phyloP scores from a whole-genome alignment of 495 filamentous ascomycete genomes.

The Pyrenula aspistea region DNA sequence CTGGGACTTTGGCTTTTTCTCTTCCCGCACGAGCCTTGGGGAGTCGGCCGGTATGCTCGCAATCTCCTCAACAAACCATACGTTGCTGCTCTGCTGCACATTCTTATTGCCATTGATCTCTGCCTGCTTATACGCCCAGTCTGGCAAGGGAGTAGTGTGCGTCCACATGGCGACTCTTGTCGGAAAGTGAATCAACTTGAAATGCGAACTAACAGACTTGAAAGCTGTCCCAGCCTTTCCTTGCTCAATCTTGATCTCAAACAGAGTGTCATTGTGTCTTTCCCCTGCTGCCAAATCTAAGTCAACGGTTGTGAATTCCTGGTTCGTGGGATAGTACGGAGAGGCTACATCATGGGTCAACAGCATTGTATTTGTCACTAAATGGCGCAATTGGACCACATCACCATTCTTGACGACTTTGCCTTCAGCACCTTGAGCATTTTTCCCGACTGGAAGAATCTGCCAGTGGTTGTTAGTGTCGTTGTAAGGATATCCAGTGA shows the following conservation, averaged over 20 bases:
- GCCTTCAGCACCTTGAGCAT: conserved; percentile 15
- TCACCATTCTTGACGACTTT: conserved; percentile 74
- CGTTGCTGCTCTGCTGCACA: conserved; percentile 73
- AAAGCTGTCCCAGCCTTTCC: conserved; percentile 76
- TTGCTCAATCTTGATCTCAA: conserved; percentile 83
- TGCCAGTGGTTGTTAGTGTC: conserved; percentile 99
- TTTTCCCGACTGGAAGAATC: conserved; percentile 46
- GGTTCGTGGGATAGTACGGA: conserved; percentile 91
- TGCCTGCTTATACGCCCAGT: conserved; percentile 93
- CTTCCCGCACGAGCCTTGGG: conserved; percentile 56
- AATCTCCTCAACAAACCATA: conserved; percentile 90
- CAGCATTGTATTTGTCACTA: conserved; percentile 77
- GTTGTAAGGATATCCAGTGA: conserved; percentile 94
- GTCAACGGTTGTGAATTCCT: conserved; percentile 86
- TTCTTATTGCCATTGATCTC: conserved; percentile 99
- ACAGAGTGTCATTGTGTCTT: conserved; percentile 80
- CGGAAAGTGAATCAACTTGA: conserved; percentile 88
- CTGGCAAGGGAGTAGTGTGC: conserved; percentile 80
- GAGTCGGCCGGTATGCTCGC: conserved; percentile 60
- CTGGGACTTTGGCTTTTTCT: conserved; percentile 64
- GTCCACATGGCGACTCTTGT: conserved; percentile 99
- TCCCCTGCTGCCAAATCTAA: conserved; percentile 61
- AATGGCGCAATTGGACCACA: conserved; percentile 73
- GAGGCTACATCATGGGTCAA: conserved; percentile 98
- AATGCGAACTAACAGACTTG: conserved; percentile 77